Percentiles rank a stretch among this genome's conserved stretches.
Evolutionary conservation across 1,284 basidiomycete genomes (phyloP).

Genomic region (Fistulinella staudtii): DNA sequence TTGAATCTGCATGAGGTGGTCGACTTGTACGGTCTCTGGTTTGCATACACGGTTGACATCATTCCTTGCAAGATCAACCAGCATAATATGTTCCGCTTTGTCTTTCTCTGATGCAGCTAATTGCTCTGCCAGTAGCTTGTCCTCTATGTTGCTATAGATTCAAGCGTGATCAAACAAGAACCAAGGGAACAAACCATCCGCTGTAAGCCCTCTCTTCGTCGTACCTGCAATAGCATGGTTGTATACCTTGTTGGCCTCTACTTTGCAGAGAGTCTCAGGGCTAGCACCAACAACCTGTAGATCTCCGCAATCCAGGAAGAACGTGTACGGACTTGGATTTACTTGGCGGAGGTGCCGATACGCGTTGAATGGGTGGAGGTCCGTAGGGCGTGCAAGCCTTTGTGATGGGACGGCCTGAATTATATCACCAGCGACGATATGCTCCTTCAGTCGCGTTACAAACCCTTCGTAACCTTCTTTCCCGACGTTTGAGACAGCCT

Average conservation of each 20-base stretch:
- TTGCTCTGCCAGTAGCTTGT: conserved; percentile 71
- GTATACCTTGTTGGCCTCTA: conserved; percentile 87
- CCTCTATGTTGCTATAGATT: conserved; percentile 58
- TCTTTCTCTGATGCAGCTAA: conserved; percentile 89
- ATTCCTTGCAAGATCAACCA: conserved; percentile 98
- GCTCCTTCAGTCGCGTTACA: conserved; percentile 90
- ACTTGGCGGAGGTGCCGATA: conserved; percentile 91
- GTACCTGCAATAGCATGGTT: conserved; percentile 99
- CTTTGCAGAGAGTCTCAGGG: conserved; percentile 97
- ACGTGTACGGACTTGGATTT: conserved; percentile 99
- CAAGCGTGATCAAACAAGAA: conserved; percentile 4
- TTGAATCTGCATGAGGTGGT: conserved; percentile 91
- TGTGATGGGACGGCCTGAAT: conserved; percentile 99
- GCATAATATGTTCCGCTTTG: conserved; percentile 97
- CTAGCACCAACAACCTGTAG: conserved; percentile 94
- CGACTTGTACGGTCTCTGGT: conserved; percentile 93
- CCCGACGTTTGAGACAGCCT: conserved; percentile 88
- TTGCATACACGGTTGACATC: conserved; percentile 98
- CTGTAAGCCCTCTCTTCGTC: conserved; percentile 80
- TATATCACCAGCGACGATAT: conserved; percentile 95
- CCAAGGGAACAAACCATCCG: conserved; percentile 60
- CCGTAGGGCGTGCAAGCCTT: conserved; percentile 79
- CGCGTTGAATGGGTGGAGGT: conserved; percentile 95
- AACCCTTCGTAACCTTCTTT: conserved; percentile 90
- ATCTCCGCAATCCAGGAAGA: conserved; percentile 93